These are phyloP conservation scores for Prorocentrum cordatum DNA, from an alignment of 169 alveolate species.

Conservation along the genomic window DNA sequence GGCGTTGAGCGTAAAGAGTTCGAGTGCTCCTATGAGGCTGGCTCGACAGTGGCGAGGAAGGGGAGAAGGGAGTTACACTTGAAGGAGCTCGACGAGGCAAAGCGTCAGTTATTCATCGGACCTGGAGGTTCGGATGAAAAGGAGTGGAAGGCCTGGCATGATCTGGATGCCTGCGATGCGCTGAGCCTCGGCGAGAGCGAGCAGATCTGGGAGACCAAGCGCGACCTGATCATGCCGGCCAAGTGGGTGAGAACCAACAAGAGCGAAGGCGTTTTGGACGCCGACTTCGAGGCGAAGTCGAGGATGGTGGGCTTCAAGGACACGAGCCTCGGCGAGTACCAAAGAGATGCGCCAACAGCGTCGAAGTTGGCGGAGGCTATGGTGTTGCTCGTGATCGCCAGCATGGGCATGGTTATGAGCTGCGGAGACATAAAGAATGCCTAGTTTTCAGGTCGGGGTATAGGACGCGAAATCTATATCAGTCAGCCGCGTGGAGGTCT, in stretches of 20 bases:
- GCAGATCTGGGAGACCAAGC: background rate
- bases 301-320: constrained; percentile 15
- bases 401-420: background rate
- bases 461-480: background rate
- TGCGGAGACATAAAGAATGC: constrained; percentile 17
- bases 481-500: background rate
- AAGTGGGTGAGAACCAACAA: constrained; percentile 16
- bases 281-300: background rate
- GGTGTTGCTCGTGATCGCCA: background rate
- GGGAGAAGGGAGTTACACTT: no score
- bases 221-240: background rate
- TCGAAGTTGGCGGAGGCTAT: background rate
- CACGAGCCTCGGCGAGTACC: background rate
- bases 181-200: background rate
- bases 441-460: background rate
- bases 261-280: background rate
- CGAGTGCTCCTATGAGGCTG: background rate
- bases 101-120: no score
- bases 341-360: background rate
- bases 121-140: background rate
- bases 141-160: background rate
- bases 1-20: background rate
- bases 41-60: background rate
- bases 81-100: no score
- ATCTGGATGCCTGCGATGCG: background rate